phyloP scores from a whole-genome alignment of 495 filamentous ascomycete species.

The Barbatosphaeria neglecta region DNA sequence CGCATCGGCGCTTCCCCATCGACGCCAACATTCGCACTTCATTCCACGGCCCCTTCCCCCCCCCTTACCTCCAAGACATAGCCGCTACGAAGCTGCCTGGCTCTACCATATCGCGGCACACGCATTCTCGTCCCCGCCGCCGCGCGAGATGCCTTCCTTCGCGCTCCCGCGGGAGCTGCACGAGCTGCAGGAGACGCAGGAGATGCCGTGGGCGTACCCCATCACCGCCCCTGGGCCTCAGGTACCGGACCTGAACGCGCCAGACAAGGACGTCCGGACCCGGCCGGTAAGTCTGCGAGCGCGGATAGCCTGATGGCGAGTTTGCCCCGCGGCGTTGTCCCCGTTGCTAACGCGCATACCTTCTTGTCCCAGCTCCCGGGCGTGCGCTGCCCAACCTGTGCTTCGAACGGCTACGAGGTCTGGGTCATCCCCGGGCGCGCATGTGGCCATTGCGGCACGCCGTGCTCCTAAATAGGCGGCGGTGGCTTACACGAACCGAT shows the following conservation, averaged over 20 bases:
- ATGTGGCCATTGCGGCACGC: conserved; percentile 34
- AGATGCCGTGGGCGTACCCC: too few relatives aligned
- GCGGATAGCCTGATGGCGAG: neutral
- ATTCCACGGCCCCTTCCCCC: too few relatives aligned
- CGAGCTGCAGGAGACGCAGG: too few relatives aligned
- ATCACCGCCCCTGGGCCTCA: neutral
- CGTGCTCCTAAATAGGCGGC: neutral
- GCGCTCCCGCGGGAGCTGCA: neutral
- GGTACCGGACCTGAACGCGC: neutral
- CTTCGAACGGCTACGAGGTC: conserved; percentile 32
- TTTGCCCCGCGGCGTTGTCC: neutral
- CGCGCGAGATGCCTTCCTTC: neutral
- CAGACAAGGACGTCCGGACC: neutral
- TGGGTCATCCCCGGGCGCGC: conserved; percentile 38
- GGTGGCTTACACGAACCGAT: neutral
- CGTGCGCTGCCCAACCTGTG: conserved; percentile 16
- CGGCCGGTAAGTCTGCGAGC: neutral
- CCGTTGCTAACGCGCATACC: neutral
- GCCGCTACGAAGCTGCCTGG: neutral
- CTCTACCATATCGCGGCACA: neutral
- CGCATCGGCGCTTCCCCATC: too few relatives aligned
- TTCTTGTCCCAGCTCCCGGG: conserved; percentile 11
- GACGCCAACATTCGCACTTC: too few relatives aligned
- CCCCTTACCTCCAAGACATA: neutral
- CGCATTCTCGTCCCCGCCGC: too few relatives aligned